phyloP scores from a whole-genome alignment of 345 rosid species.

The Rubroshorea leprosula region DNA sequence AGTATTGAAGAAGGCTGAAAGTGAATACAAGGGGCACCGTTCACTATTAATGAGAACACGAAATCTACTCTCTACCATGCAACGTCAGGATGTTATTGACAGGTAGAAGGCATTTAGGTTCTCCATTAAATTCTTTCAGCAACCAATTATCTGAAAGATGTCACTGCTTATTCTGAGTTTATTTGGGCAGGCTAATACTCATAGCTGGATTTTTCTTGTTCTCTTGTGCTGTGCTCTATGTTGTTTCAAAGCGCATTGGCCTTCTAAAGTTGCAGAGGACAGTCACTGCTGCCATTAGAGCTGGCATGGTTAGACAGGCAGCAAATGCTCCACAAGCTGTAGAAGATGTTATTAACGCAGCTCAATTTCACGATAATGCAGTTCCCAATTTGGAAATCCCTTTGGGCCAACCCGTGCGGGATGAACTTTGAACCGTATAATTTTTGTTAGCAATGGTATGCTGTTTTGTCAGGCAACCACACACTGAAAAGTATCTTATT shows the following conservation, averaged over 20 bases:
- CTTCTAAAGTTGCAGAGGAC: constrained; percentile 64
- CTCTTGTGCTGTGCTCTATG: constrained; percentile 76
- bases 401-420: constrained; percentile 42
- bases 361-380: constrained; percentile 33
- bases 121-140: neutral
- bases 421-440: constrained; percentile 50
- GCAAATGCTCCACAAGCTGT: constrained; percentile 28
- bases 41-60: constrained; percentile 78
- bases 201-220: constrained; percentile 58
- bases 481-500: too few species aligned
- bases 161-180: constrained; percentile 16
- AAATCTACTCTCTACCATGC: constrained; percentile 82
- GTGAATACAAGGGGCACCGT: constrained; percentile 90
- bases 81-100: constrained; percentile 85
- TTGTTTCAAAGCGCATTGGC: constrained; percentile 80
- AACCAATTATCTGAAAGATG: neutral
- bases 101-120: constrained; percentile 31
- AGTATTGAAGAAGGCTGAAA: constrained; percentile 74
- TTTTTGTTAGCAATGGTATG: too few species aligned
- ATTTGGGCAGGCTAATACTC: constrained; percentile 56
- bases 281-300: constrained; percentile 71
- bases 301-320: constrained; percentile 53
- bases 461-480: too few species aligned
- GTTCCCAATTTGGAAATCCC: constrained; percentile 38
- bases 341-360: constrained; percentile 36